Base-by-base conservation (phyloP, 768 basidiomycete species). In the Gymnopilus junonius region DNA sequence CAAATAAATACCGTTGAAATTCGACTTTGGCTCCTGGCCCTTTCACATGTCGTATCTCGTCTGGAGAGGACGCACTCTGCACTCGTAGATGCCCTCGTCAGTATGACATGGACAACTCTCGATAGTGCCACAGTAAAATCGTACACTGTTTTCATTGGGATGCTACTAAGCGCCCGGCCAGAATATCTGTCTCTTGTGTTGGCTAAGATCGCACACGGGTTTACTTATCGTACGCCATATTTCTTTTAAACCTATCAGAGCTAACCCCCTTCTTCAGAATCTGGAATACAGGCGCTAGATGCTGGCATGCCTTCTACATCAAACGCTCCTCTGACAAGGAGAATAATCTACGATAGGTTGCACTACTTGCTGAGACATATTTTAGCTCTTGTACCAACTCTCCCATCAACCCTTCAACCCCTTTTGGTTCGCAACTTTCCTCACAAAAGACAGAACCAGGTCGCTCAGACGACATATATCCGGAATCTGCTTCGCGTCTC, bases 51-150 rank as follows among this genome's bases (percentile, higher is more conserved):
- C 63, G 94, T 98, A 58, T 96, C 95, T 25, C 86, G 93, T 42
- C 82, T 99, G 32, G 95, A 95, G 68, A 87, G 87, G 53, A 81
- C 84, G 8, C 96, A 99, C 72, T 80, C 88, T 15, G 73, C 87
- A 0, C 86, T 99, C 31, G 90, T 98, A 37, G 87, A 95, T 64
- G 94, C 95, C 14, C 86, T 99, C 61, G 82, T 98, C 43, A 84
- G 83, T 64, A 83, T 98, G 71, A 94, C 95, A 12, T 99, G 97
- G 97, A 90, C 92, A 15, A 92, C 88, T n/a, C 87, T 94, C 76
- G 95, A 97, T 71, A 85, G 85, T 32, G 78, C 80, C 34, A 92
- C 97, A 66, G 95, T 96, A 56, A 91, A 90, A 75, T 88, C 90
- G 4, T 98, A 97, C 77, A 91, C 90, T 31, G 85, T 91, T 35